Conservation (phyloP, 2,329 filamentous ascomycete genomes). For the Cordyceps farinosa region DNA sequence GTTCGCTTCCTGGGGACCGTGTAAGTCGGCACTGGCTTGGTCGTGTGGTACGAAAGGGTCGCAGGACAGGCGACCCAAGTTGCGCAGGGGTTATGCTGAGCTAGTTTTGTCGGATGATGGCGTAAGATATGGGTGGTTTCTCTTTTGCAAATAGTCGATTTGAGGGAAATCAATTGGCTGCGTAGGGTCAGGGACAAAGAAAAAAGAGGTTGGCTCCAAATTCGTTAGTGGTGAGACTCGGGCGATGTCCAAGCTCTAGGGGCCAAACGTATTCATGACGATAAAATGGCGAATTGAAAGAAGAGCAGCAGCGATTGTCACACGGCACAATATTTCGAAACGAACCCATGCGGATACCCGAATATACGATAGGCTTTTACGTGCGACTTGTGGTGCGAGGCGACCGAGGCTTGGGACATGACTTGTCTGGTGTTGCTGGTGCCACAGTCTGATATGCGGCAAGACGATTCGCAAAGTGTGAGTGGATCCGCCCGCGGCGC, state of each 20-base stretch:
- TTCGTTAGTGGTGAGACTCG: background rate
- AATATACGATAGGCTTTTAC: background rate
- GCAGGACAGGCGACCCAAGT: background rate
- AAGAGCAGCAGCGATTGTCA: no score
- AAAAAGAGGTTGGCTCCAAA: background rate
- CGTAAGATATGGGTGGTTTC: background rate
- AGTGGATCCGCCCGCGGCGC: background rate
- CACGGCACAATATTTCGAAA: background rate
- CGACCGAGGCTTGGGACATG: background rate
- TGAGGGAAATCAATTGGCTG: no score
- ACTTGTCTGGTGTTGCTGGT: background rate
- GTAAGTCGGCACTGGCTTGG: background rate
- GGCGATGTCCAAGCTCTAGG: background rate
- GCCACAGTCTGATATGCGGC: slow-evolving; percentile 8
- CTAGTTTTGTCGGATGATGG: background rate
- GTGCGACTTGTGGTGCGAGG: background rate
- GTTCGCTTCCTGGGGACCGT: background rate
- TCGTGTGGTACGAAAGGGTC: background rate
- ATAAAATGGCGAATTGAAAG: no score
- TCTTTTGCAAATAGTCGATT: background rate
- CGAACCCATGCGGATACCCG: background rate
- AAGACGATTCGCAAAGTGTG: slow-evolving; percentile 1
- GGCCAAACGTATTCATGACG: background rate
- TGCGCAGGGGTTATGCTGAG: background rate
- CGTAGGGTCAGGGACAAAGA: background rate